Evolutionary conservation across 2,329 filamentous ascomycete species (phyloP).

Genomic region (Colletotrichum sp.): DNA sequence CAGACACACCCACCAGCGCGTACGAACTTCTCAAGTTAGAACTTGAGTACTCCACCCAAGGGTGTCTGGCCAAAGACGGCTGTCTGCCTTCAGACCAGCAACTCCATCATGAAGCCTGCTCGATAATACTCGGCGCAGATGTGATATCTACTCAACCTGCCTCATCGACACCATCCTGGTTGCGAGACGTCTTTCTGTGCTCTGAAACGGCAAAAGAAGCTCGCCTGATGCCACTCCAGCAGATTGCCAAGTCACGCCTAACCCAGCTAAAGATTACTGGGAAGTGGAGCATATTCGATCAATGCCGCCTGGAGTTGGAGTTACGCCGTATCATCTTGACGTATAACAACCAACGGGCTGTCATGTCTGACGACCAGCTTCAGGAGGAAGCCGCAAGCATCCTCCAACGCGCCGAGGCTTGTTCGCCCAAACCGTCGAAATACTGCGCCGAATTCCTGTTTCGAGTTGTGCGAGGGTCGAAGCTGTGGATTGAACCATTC

Average conservation of each 20-base stretch:
- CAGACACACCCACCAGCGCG: slow-evolving; percentile 24
- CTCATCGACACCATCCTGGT: slow-evolving; percentile 24
- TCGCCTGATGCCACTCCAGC: background rate
- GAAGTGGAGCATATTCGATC: background rate
- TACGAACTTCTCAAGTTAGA: slow-evolving; percentile 41
- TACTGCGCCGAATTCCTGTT: background rate
- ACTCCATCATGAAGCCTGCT: slow-evolving; percentile 29
- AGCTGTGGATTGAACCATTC: background rate
- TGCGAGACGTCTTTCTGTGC: slow-evolving; percentile 25
- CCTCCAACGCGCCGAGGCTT: background rate
- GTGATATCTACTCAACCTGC: background rate
- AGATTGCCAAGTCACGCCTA: background rate
- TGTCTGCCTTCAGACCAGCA: slow-evolving; percentile 14
- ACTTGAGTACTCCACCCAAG: slow-evolving; percentile 29
- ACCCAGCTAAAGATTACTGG: background rate
- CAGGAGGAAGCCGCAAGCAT: background rate
- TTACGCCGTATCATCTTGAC: background rate
- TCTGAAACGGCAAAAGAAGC: slow-evolving; percentile 16
- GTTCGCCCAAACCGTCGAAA: background rate
- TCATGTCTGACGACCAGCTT: background rate
- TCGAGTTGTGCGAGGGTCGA: background rate
- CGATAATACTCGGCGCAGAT: slow-evolving; percentile 29
- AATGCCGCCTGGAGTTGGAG: background rate
- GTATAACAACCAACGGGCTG: background rate
- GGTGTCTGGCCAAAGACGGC: slow-evolving; percentile 21